phyloP scores from a whole-genome alignment of 495 filamentous ascomycete genomes.

The Penicillium mononematosum region DNA sequence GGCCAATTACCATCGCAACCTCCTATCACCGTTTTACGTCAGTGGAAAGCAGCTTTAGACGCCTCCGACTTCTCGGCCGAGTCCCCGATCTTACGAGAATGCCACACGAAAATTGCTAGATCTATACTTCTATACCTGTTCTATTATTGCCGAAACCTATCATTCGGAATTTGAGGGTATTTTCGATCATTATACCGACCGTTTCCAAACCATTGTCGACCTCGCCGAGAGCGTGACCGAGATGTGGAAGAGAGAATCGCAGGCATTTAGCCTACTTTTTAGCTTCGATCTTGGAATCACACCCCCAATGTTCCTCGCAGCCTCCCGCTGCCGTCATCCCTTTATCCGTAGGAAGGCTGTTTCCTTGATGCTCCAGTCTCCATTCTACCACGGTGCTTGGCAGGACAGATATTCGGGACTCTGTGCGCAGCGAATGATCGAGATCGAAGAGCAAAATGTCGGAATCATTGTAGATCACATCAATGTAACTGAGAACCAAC shows the following conservation, averaged over 20 bases:
- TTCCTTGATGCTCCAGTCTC: slow-evolving; percentile 6
- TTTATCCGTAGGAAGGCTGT: slow-evolving; percentile 3
- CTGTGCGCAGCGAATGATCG: slow-evolving; percentile 12
- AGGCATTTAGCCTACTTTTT: slow-evolving; percentile 5
- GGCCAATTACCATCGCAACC: not conserved
- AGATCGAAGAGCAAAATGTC: slow-evolving; percentile 3
- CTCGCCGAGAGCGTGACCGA: slow-evolving; percentile 1
- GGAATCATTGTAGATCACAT: too few relatives aligned
- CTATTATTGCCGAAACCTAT: slow-evolving; percentile 5
- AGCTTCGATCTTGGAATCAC: slow-evolving; percentile 12
- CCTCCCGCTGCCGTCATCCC: slow-evolving; percentile 11
- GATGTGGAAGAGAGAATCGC: not conserved
- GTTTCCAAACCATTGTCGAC: slow-evolving; percentile 3
- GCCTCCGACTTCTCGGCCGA: slow-evolving; percentile 3
- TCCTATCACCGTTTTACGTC: not conserved
- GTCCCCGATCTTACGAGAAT: not conserved
- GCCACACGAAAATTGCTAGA: slow-evolving; percentile 3
- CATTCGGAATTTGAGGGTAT: not conserved
- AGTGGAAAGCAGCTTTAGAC: slow-evolving; percentile 11
- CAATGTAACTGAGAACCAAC: too few relatives aligned
- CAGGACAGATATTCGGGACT: slow-evolving; percentile 11
- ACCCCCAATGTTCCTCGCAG: slow-evolving; percentile 8
- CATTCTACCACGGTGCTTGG: slow-evolving; percentile 10
- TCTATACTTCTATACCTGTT: slow-evolving; percentile 8
- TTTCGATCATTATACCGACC: slow-evolving; percentile 1